Base-by-base conservation (phyloP, 352 stramenopile species). In the Phytopythium delawarense region DNA sequence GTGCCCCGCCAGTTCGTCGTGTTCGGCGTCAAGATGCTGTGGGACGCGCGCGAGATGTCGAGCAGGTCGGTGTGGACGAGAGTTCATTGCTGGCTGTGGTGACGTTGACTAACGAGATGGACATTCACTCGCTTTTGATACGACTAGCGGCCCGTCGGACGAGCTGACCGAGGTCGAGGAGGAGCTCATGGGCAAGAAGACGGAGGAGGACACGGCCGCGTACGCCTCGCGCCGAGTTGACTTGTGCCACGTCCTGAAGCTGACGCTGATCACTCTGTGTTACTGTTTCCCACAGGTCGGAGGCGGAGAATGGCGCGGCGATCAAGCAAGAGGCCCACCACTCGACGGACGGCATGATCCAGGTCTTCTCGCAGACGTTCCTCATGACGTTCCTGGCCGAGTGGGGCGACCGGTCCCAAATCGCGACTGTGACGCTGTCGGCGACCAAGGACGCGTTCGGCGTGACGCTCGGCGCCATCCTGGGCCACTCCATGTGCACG, bases 391-490 rank as follows among this genome's bases (percentile, higher is more conserved):
- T 99, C 69, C 75, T 99, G 58, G 97, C 98, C 0, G 97, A 99
- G 74, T 99, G 97, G 97, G 97, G 98, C 18, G 98, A 99, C 79
- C 95, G 98, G 37, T 99, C 95, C 34, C 96, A 99, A 76, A 99
- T 99, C 72, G 98, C 98, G 42, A 99, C 98, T 4, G 98, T 99
- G 71, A 98, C 97, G 52, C 75, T 99, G 55, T 97, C 95, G 30
- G 92, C 97, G 3, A 94, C 95, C 42, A 99, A 99, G 67, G 91
- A 98, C 60, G 86, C 89, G 39, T 93, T 97, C 51, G 93, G 91
- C 28, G 97, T 99, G 25, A 99, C 94, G 37, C 81, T 98, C 40
- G 97, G 97, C 45, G 97, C 93, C 25, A 96, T 98, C 52, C 69
- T 99, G 39, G 97, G 97, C 50, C 97, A 99, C 80, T 96, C 92